Conservation (phyloP, 2,329 filamentous ascomycete species). For the Xylaria sp. region DNA sequence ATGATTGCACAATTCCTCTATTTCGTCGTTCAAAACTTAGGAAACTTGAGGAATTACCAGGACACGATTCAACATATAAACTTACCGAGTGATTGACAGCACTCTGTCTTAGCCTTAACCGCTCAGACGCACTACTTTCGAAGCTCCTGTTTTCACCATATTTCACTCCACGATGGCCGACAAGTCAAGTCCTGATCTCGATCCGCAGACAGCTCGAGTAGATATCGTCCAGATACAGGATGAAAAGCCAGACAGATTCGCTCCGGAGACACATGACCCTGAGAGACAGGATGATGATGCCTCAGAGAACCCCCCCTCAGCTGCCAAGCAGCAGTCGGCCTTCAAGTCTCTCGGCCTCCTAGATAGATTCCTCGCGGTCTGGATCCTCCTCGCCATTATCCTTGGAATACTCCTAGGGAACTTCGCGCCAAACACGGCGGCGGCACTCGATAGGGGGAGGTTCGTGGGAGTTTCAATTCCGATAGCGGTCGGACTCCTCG, state of each 20-base stretch:
- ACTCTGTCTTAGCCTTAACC: too few relatives aligned
- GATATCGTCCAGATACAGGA: neutral
- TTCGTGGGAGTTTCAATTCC: conserved; percentile 63
- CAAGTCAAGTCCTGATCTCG: neutral
- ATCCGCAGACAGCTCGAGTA: neutral
- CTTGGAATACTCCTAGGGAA: conserved; percentile 78
- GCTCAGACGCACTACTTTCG: too few relatives aligned
- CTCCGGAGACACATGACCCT: conserved; percentile 1
- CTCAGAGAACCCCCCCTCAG: neutral
- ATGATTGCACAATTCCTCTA: neutral
- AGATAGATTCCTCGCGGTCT: conserved; percentile 68
- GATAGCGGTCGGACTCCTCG: conserved; percentile 75
- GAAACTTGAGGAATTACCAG: too few relatives aligned
- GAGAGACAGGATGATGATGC: conserved; percentile 22
- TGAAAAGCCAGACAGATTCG: conserved; percentile 2
- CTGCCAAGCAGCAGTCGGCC: conserved; percentile 43
- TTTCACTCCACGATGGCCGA: conserved; percentile 7
- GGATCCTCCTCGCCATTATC: conserved; percentile 81
- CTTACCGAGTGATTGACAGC: too few relatives aligned
- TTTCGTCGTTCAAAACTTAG: too few relatives aligned
- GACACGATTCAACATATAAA: too few relatives aligned
- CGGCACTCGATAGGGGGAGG: conserved; percentile 69
- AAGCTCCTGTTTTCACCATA: too few relatives aligned
- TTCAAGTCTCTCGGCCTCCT: conserved; percentile 64
- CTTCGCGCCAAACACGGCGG: conserved; percentile 68